phyloP scores from a whole-genome alignment of 371 early-diverging fungal genomes.

The Haplosporangium sp. region DNA sequence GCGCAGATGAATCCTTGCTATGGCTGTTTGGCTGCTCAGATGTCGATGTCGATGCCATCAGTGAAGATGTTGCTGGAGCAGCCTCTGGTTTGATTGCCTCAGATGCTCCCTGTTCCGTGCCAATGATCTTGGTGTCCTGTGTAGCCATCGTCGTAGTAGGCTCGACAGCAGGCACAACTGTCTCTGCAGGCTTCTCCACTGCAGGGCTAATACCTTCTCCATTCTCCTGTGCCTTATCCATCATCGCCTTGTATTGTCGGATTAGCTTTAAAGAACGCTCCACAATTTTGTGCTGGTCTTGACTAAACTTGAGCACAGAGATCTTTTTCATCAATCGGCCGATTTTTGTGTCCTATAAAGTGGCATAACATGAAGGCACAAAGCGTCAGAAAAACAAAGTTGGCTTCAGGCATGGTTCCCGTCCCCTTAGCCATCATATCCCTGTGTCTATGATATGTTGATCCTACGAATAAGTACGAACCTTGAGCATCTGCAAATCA shows the following conservation, averaged over 20 bases:
- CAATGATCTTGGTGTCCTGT: no score
- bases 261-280: slow-evolving; percentile 31
- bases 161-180: neutral
- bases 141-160: no score
- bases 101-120: no score
- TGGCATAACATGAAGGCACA: neutral
- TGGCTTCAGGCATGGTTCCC: no score
- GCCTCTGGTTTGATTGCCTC: no score
- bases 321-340: slow-evolving; percentile 40
- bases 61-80: no score
- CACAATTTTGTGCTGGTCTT: slow-evolving; percentile 30
- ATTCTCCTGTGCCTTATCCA: slow-evolving; percentile 43
- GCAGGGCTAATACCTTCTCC: slow-evolving; percentile 27
- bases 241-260: slow-evolving; percentile 26
- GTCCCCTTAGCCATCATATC: no score
- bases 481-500: slow-evolving; percentile 39
- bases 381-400: neutral
- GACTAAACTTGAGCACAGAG: slow-evolving; percentile 21
- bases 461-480: neutral
- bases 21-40: no score
- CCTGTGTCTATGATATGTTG: no score
- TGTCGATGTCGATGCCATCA: no score
- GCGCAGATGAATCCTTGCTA: no score
- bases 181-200: slow-evolving; percentile 13
- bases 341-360: slow-evolving; percentile 29